Base-by-base conservation (phyloP, 495 filamentous ascomycete species). In the Xylaria castorea region DNA sequence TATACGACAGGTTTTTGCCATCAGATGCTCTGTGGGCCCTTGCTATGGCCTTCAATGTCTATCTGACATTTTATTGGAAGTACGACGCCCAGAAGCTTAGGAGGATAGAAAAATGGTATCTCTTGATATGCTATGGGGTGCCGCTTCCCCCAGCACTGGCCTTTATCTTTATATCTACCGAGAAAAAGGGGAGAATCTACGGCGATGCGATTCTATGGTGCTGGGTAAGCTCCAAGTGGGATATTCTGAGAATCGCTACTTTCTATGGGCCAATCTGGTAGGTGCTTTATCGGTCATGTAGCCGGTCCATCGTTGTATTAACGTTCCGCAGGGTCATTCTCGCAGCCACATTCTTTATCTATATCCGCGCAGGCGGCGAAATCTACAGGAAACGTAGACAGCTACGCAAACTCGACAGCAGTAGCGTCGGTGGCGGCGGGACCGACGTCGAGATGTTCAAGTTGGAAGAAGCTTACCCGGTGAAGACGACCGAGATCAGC, bases 251-350 rank as follows among this genome's bases (percentile, higher is more conserved):
- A 40, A 89, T 97, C 58, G 89, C 90, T 14, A 86, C 88, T 38
- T 95, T 97, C 79, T 97, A 97, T 78, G 94, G 87, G 0, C 93
- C 94, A 9, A 90, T 95, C 36, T 97, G 94, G 94, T 92, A 75
- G 76, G 82, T 75, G 20, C 20, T 67, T 22, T 25, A 16, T 25
- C 70, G 32, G 14, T 62, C 0, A 22, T 16, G 1, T 55, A 40
- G 14, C 30, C 48, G 25, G 51, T 55, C 38, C 7, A 44, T 61
- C 63, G 18, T 70, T 7, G 75, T 53, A 50, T 67, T 77, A 48
- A 75, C 66, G 62, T 64, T 53, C 6, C 30, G 40, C 27, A 88
- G 85, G 86, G 77, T 94, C 38, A 83, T 92, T 27, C 92, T 96
- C 68, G 66, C 87, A 18, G 70, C 91, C 44, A 95, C 94, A 14